Evolutionary conservation across 371 early-diverging fungal species (phyloP).

Genomic region (Parasitella parasitica): DNA sequence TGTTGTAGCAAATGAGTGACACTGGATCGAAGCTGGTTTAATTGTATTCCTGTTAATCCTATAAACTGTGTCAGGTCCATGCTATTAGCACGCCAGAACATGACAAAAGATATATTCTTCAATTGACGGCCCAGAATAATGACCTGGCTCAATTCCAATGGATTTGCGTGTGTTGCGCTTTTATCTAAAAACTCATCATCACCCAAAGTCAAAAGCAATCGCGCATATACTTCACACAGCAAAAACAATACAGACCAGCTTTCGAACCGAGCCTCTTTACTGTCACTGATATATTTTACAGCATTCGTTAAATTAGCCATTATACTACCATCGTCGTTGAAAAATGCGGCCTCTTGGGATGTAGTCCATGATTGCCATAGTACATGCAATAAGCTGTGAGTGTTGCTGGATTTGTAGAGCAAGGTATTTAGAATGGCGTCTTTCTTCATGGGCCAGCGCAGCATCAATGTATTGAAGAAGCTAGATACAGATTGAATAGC

Average conservation of each 20-base stretch:
- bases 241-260: slow-evolving; percentile 64
- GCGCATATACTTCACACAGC: slow-evolving; percentile 72
- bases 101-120: slow-evolving; percentile 68
- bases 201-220: slow-evolving; percentile 74
- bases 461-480: slow-evolving; percentile 58
- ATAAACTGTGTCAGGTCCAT: slow-evolving; percentile 41
- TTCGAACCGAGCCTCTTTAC: slow-evolving; percentile 2
- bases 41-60: slow-evolving; percentile 49
- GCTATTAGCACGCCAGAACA: slow-evolving; percentile 63
- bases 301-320: slow-evolving; percentile 3
- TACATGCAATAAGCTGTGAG: slow-evolving; percentile 18
- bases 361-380: slow-evolving; percentile 36
- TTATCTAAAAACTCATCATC: slow-evolving; percentile 74
- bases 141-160: slow-evolving; percentile 50
- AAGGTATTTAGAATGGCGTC: slow-evolving; percentile 53
- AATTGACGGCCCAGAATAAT: slow-evolving; percentile 55
- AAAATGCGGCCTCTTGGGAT: slow-evolving; percentile 11
- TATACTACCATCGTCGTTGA: slow-evolving; percentile 14
- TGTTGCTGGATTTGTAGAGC: slow-evolving; percentile 37
- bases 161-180: slow-evolving; percentile 37
- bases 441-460: slow-evolving; percentile 59
- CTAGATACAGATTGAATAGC: slow-evolving; percentile 36
- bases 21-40: slow-evolving; percentile 58
- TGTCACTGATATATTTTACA: neutral
- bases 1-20: slow-evolving; percentile 74